Percentiles rank a stretch among this genome's conserved stretches.
These are phyloP conservation scores for Globisporangium sylvaticum DNA, from an alignment of 352 stramenopile genomes.

Conservation along the genomic window DNA sequence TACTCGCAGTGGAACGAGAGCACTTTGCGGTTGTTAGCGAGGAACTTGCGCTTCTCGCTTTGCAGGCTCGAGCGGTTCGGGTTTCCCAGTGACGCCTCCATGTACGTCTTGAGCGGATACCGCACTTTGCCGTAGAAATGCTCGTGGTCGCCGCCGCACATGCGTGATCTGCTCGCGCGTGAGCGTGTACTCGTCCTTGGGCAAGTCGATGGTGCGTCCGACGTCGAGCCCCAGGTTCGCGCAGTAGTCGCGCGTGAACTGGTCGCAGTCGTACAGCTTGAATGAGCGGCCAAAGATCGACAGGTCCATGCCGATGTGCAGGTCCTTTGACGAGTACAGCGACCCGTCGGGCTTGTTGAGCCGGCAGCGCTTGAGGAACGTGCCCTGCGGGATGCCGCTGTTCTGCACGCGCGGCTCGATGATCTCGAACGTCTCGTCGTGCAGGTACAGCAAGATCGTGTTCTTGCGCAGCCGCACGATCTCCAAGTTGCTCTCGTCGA, in stretches of 20 bases:
- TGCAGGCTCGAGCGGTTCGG: conserved; percentile 55
- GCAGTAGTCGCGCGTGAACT: conserved; percentile 72
- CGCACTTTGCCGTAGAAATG: conserved; percentile 73
- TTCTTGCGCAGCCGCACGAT: conserved; percentile 68
- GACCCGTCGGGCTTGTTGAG: conserved; percentile 53
- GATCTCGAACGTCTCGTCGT: conserved; percentile 88
- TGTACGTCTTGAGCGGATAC: conserved; percentile 82
- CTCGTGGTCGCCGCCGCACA: conserved; percentile 65
- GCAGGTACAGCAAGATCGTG: conserved; percentile 77
- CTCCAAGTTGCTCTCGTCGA: conserved; percentile 82
- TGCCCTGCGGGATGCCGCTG: conserved; percentile 84
- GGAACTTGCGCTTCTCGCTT: conserved; percentile 80
- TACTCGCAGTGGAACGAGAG: conserved; percentile 85
- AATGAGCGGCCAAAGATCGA: conserved; percentile 73
- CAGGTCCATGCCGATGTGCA: conserved; percentile 68
- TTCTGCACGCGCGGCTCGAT: conserved; percentile 78
- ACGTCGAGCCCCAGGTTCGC: conserved; percentile 37
- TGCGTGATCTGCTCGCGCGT: conserved; percentile 71
- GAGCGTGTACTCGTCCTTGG: conserved; percentile 80
- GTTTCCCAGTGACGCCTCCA: conserved; percentile 81
- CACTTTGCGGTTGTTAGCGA: conserved; percentile 84
- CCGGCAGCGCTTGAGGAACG: conserved; percentile 78
- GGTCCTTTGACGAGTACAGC: conserved; percentile 45
- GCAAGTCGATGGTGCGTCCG: conserved; percentile 46
- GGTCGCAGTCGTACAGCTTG: conserved; percentile 73